Evolutionary conservation across 2,329 filamentous ascomycete species (phyloP), one percentile per base, ranked within the genome.

Genomic region (Penicillium sclerotiorum): DNA sequence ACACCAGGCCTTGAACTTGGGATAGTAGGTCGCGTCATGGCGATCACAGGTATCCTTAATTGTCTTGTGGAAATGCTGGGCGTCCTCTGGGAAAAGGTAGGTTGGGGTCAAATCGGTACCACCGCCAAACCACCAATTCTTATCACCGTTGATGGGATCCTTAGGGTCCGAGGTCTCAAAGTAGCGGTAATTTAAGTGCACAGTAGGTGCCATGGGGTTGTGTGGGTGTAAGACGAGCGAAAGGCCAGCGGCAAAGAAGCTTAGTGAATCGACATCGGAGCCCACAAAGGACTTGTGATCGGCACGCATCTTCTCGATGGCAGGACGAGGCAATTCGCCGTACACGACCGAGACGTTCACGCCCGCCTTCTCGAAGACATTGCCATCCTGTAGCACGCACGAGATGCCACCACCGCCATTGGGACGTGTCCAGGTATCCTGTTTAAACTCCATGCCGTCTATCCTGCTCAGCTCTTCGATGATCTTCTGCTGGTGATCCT

Each of bases 151-250:
- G 46, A 90, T 45, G 80, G 86, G 58, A 80, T 88, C 90, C 62
- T 93, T 87, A 8, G 88, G 83, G 63, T 93, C 88, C 53, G 89
- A 88, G 1, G 94, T 99, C 77, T 99, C 94, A 67, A 99, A 99
- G 75, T 99, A 99, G 49, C 94, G 86, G 79, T 97, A 97, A 78
- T 99, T 99, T 61, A 99, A 81, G 72, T 99, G 94, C 15, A 99
- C 94, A 0, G 94, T 99, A 0, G 94, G 94, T 7, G 93, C 93
- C 87, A 96, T 95, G 40, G 94, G 94, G 73, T 99, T 99, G 63
- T 84, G 81, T 2, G 94, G 94, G 71, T 99, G 94, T 45, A 97
- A 78, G 21, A 99, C 93, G 71, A 99, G 81, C 66, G 91, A 96
- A 45, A 99, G 78, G 5, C 94, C 94, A 1, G 93, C 89, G 17